A percentile compares a stretch with the other conserved stretches of the same genome.
Conservation (phyloP, 2,329 filamentous ascomycete species). For the Pezicula radicicola region DNA sequence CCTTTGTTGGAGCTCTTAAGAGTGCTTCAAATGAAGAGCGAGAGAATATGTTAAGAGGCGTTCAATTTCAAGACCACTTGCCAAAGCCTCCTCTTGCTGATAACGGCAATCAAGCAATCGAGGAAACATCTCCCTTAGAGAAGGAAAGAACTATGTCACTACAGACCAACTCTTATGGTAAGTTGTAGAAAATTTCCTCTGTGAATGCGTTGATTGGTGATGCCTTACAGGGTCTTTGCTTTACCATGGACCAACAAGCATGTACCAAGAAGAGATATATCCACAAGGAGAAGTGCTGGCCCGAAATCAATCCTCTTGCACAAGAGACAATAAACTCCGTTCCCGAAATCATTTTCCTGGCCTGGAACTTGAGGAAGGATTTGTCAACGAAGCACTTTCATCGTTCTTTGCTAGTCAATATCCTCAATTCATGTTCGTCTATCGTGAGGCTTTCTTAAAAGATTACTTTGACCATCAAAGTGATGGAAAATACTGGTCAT, state of each 20-base stretch:
- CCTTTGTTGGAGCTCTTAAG: not conserved
- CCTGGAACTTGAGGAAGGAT: constrained; percentile 14
- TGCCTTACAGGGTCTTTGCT: constrained; percentile 8
- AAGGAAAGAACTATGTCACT: constrained; percentile 1
- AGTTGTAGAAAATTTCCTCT: not conserved
- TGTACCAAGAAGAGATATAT: constrained; percentile 16
- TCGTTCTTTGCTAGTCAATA: constrained; percentile 28
- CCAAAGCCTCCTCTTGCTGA: not conserved
- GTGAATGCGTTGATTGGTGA: not conserved
- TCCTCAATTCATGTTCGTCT: constrained; percentile 30
- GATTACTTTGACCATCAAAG: constrained; percentile 19
- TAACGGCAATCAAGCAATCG: not conserved
- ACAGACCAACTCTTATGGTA: not conserved
- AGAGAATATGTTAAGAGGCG: not conserved
- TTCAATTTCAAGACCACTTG: not conserved
- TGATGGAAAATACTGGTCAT: constrained; percentile 26
- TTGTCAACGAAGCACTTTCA: constrained; percentile 16
- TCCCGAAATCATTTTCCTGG: constrained; percentile 21
- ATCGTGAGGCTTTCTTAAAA: constrained; percentile 26
- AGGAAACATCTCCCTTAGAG: not conserved
- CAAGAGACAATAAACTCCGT: constrained; percentile 10
- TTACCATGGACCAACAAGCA: constrained; percentile 20
- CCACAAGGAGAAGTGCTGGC: not conserved
- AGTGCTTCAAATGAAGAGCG: not conserved
- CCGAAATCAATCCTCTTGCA: not conserved